These are phyloP conservation scores for Eutrema japonicum DNA, from an alignment of 345 rosid genomes.

Conservation along the genomic window DNA sequence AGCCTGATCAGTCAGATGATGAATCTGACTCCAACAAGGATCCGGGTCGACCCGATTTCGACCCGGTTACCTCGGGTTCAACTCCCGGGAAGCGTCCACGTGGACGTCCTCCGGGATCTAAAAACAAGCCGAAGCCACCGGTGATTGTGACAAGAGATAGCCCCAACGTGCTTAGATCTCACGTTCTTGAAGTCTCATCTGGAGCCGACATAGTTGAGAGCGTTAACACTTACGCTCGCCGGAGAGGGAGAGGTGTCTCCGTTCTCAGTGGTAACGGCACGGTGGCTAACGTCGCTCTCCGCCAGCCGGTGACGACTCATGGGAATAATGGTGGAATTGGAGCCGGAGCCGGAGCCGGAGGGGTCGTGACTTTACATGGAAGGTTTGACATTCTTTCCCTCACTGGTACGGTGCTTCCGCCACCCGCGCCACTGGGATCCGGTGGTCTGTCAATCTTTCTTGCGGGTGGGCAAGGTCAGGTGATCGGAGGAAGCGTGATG, in stretches of 20 bases:
- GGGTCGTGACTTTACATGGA: slow-evolving; percentile 71
- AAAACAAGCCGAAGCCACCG: slow-evolving; percentile 76
- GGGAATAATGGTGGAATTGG: slow-evolving; percentile 46
- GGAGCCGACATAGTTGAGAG: slow-evolving; percentile 72
- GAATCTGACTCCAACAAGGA: slow-evolving; percentile 45
- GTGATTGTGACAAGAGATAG: slow-evolving; percentile 70
- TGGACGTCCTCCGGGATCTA: slow-evolving; percentile 83
- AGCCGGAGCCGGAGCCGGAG: slow-evolving; percentile 22
- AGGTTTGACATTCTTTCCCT: slow-evolving; percentile 76
- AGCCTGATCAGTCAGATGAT: slow-evolving; percentile 42
- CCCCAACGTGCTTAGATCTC: slow-evolving; percentile 79
- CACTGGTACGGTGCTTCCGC: slow-evolving; percentile 76
- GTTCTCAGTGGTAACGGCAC: slow-evolving; percentile 69
- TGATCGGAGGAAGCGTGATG: slow-evolving; percentile 72
- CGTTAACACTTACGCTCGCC: slow-evolving; percentile 56
- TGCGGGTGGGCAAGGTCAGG: slow-evolving; percentile 73
- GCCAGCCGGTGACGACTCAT: slow-evolving; percentile 54
- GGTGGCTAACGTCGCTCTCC: slow-evolving; percentile 58
- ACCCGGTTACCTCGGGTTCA: slow-evolving; percentile 42
- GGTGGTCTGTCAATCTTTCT: slow-evolving; percentile 70
- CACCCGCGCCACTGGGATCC: slow-evolving; percentile 80
- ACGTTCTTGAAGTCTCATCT: slow-evolving; percentile 65
- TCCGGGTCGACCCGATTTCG: slow-evolving; percentile 33
- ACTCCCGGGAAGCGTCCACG: slow-evolving; percentile 62
- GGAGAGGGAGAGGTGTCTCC: slow-evolving; percentile 71